Conservation (phyloP, 2,329 filamentous ascomycete species). For the Aureobasidium zeae region DNA sequence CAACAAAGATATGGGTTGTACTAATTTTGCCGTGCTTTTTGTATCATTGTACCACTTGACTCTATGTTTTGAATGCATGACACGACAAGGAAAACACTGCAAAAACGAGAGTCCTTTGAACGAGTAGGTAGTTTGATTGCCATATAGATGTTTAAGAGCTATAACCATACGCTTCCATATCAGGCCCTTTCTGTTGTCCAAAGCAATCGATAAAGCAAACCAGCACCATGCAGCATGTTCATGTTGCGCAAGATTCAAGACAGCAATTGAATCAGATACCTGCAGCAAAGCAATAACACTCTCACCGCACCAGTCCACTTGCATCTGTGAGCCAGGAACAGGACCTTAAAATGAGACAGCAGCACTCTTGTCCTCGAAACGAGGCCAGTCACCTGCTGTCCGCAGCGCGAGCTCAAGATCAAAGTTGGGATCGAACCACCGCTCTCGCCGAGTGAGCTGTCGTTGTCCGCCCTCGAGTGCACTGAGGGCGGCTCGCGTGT, state of each 20-base stretch:
- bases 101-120: too few species aligned
- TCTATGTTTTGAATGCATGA: too few species aligned
- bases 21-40: too few species aligned
- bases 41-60: too few species aligned
- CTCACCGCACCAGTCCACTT: not conserved
- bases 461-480: constrained; percentile 65
- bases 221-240: not conserved
- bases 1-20: too few species aligned
- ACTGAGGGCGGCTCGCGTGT: constrained; percentile 63
- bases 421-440: constrained; percentile 57
- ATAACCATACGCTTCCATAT: too few species aligned
- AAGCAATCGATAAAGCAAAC: not conserved
- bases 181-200: too few species aligned
- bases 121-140: too few species aligned
- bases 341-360: constrained; percentile 1
- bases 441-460: constrained; percentile 56
- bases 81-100: too few species aligned
- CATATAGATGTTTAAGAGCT: too few species aligned
- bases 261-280: too few species aligned
- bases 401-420: constrained; percentile 54
- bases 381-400: constrained; percentile 45
- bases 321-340: not conserved
- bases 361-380: not conserved
- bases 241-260: not conserved
- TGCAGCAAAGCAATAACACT: too few species aligned